phyloP scores from a whole-genome alignment of 345 rosid genomes.

The Gossypium stocksii region DNA sequence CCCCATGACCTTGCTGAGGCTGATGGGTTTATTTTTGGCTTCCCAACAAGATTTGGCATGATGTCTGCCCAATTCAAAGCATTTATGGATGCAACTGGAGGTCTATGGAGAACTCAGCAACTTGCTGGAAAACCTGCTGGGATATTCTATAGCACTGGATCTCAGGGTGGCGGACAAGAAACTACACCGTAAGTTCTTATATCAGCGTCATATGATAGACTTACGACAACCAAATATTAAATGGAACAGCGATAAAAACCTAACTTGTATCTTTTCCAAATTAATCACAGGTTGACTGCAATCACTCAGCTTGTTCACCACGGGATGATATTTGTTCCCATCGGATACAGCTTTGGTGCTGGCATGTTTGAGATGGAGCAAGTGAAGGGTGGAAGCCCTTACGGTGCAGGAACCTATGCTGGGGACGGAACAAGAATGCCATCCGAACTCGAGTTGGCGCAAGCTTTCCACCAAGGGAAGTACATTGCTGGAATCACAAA shows the following conservation, averaged over 20 bases:
- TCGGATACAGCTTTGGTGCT: slow-evolving; percentile 93
- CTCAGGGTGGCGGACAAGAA: slow-evolving; percentile 99
- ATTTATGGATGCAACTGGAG: slow-evolving; percentile 90
- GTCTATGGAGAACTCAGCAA: slow-evolving; percentile 84
- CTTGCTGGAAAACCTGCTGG: slow-evolving; percentile 99
- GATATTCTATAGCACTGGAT: slow-evolving; percentile 91
- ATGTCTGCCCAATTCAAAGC: slow-evolving; percentile 99
- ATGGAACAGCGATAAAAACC: not conserved
- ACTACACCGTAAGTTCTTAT: slow-evolving; percentile 77
- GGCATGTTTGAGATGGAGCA: slow-evolving; percentile 96
- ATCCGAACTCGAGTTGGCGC: slow-evolving; percentile 68
- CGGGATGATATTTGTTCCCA: slow-evolving; percentile 86
- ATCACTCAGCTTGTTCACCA: slow-evolving; percentile 96
- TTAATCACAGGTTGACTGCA: slow-evolving; percentile 67
- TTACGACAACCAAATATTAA: not conserved
- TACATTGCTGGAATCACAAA: slow-evolving; percentile 75
- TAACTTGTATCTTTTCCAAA: not conserved
- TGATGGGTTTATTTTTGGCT: slow-evolving; percentile 83
- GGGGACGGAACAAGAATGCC: slow-evolving; percentile 94
- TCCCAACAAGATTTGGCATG: slow-evolving; percentile 98
- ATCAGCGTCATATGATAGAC: not conserved
- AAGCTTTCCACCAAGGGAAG: slow-evolving; percentile 97
- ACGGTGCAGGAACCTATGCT: slow-evolving; percentile 89
- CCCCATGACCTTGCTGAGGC: slow-evolving; percentile 80
- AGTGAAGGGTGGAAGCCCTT: slow-evolving; percentile 94